A percentile compares a stretch with the other conserved stretches of the same genome.
phyloP scores from a whole-genome alignment of 352 stramenopile genomes.

The Pythium phragmitis region DNA sequence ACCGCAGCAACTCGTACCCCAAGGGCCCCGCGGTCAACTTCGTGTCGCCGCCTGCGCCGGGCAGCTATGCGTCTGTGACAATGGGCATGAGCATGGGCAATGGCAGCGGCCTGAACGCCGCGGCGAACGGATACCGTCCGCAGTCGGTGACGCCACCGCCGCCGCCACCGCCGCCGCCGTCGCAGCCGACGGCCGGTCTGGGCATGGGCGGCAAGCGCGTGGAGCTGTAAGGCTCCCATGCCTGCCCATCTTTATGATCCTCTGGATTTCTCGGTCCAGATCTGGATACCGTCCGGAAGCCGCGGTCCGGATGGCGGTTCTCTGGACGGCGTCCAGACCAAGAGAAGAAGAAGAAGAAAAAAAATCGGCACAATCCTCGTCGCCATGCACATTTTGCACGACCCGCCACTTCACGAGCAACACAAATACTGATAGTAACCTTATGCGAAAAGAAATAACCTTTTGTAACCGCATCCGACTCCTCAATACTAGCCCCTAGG shows the following conservation, averaged over 20 bases:
- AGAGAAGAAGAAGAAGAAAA: no score
- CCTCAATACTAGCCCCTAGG: not conserved
- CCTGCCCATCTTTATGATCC: no score
- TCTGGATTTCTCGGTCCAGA: no score
- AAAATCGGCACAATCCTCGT: no score
- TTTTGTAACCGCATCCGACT: not conserved
- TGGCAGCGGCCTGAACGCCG: slow-evolving; percentile 12
- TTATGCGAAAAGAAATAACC: slow-evolving; percentile 28
- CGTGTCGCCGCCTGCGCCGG: not conserved
- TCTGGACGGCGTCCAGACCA: not conserved
- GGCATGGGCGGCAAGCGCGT: slow-evolving; percentile 60
- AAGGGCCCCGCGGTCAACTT: slow-evolving; percentile 21
- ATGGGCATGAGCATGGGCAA: not conserved
- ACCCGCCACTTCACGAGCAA: not conserved
- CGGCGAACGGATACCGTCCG: slow-evolving; percentile 13
- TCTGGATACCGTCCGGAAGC: no score
- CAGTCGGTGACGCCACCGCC: slow-evolving; percentile 1
- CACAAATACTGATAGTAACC: slow-evolving; percentile 16
- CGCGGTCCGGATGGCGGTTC: not conserved
- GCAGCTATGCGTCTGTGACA: no score
- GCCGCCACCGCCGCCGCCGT: slow-evolving; percentile 9
- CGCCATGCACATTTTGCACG: not conserved
- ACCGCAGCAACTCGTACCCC: slow-evolving; percentile 35
- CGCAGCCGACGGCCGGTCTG: slow-evolving; percentile 4
- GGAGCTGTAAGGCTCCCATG: slow-evolving; percentile 41